phyloP scores from a whole-genome alignment of 2,329 filamentous ascomycete genomes.

The Ophiostoma piceae region DNA sequence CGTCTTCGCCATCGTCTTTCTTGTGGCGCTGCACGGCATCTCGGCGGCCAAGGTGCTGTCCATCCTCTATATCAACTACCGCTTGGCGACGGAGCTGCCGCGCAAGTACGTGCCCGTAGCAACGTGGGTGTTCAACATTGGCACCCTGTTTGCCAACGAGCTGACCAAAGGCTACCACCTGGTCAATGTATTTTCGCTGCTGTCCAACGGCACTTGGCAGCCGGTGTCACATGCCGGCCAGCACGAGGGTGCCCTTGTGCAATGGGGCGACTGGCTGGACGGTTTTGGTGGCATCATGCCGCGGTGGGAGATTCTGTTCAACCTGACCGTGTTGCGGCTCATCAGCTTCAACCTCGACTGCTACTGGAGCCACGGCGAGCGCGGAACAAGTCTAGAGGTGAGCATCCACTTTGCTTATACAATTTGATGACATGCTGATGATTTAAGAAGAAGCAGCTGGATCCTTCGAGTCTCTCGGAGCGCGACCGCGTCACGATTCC shows the following conservation, averaged over 20 bases:
- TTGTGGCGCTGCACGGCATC: slow-evolving; percentile 75
- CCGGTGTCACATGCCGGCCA: slow-evolving; percentile 25
- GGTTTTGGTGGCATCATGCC: slow-evolving; percentile 74
- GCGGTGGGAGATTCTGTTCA: slow-evolving; percentile 96
- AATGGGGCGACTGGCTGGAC: slow-evolving; percentile 70
- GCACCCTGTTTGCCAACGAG: slow-evolving; percentile 84
- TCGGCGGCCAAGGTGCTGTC: slow-evolving; percentile 75
- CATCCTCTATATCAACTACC: slow-evolving; percentile 79
- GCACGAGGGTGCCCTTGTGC: slow-evolving; percentile 40
- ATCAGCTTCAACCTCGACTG: slow-evolving; percentile 98
- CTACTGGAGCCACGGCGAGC: slow-evolving; percentile 76
- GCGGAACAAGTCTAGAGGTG: slow-evolving; percentile 73
- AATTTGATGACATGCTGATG: slow-evolving; percentile 6
- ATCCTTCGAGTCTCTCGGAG: slow-evolving; percentile 81
- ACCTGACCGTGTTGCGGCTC: slow-evolving; percentile 83
- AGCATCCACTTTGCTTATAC: slow-evolving; percentile 29
- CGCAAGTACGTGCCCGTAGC: slow-evolving; percentile 63
- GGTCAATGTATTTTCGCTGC: slow-evolving; percentile 52
- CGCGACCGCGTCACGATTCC: slow-evolving; percentile 76
- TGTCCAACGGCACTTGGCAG: slow-evolving; percentile 33
- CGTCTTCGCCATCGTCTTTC: slow-evolving; percentile 71
- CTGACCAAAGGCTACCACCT: slow-evolving; percentile 72
- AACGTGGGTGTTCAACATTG: slow-evolving; percentile 89
- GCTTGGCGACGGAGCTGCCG: slow-evolving; percentile 67
- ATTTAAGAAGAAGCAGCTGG: slow-evolving; percentile 89